Evolutionary conservation across 768 basidiomycete species (phyloP).

Genomic region (Erythrobasidium yunnanense): DNA sequence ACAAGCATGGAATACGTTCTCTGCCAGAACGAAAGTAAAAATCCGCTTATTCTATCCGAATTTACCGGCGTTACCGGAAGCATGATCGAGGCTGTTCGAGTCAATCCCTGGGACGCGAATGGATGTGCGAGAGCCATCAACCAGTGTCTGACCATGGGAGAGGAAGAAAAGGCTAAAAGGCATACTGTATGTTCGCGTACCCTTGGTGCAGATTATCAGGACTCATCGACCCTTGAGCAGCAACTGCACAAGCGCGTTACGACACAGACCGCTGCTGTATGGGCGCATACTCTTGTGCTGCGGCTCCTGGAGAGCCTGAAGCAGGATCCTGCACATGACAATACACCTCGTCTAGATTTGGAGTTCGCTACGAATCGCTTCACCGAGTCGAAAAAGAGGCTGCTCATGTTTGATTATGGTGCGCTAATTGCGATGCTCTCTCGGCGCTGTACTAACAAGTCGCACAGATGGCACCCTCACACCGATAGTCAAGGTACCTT

Average conservation of each 20-base stretch:
- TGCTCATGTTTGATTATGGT: slow-evolving; percentile 84
- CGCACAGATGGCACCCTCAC: slow-evolving; percentile 71
- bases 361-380: slow-evolving; percentile 55
- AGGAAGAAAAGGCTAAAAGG: slow-evolving; percentile 59
- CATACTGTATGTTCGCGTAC: slow-evolving; percentile 49
- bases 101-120: slow-evolving; percentile 93
- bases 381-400: slow-evolving; percentile 59
- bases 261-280: slow-evolving; percentile 86
- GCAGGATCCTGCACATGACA: slow-evolving; percentile 62
- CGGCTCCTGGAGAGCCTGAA: slow-evolving; percentile 74
- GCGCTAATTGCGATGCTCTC: neutral
- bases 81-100: slow-evolving; percentile 75
- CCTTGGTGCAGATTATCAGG: neutral
- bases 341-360: slow-evolving; percentile 71
- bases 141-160: slow-evolving; percentile 68
- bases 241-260: slow-evolving; percentile 68
- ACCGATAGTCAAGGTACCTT: slow-evolving; percentile 88
- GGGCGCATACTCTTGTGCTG: slow-evolving; percentile 81
- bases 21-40: slow-evolving; percentile 74
- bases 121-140: slow-evolving; percentile 77
- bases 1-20: slow-evolving; percentile 78
- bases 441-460: neutral
- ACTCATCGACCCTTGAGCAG: slow-evolving; percentile 11
- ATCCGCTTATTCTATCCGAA: slow-evolving; percentile 80
- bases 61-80: slow-evolving; percentile 95